A percentile compares a stretch with the other conserved stretches of the same genome.
phyloP scores from a whole-genome alignment of 306 rosid species.

The Ceratonia siliqua region DNA sequence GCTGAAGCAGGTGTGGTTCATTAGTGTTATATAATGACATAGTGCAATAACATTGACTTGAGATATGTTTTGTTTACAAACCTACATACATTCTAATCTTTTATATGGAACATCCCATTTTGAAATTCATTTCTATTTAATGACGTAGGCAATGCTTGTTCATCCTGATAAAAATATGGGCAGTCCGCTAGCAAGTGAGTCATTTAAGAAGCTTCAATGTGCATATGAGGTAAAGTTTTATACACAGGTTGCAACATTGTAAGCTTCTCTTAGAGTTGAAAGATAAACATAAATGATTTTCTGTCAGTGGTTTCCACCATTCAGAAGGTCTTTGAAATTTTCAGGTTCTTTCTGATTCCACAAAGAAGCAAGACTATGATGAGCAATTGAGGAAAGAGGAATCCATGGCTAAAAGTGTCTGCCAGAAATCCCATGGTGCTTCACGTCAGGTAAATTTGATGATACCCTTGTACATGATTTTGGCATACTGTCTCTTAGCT shows the following conservation, averaged over 20 bases:
- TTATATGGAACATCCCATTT: slow-evolving; percentile 2
- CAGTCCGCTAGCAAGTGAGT: slow-evolving; percentile 81
- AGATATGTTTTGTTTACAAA: background rate
- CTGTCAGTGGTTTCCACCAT: slow-evolving; percentile 2
- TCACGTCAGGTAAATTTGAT: slow-evolving; percentile 65
- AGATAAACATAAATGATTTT: slow-evolving; percentile 20
- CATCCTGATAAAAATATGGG: slow-evolving; percentile 99
- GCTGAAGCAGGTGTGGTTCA: background rate
- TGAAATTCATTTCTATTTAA: background rate
- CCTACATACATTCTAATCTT: background rate
- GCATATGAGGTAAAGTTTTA: slow-evolving; percentile 83
- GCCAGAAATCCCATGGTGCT: slow-evolving; percentile 73
- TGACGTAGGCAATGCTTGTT: slow-evolving; percentile 89
- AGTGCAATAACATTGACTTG: slow-evolving; percentile 15
- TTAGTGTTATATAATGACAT: background rate
- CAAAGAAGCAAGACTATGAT: slow-evolving; percentile 89
- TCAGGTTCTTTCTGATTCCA: slow-evolving; percentile 90
- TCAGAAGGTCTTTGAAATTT: slow-evolving; percentile 28
- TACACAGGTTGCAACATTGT: background rate
- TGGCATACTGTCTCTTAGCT: background rate
- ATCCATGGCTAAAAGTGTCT: slow-evolving; percentile 80
- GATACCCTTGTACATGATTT: slow-evolving; percentile 24
- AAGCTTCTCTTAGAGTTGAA: slow-evolving; percentile 19
- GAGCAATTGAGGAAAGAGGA: slow-evolving; percentile 95
- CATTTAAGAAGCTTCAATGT: slow-evolving; percentile 91